Evolutionary conservation across 495 filamentous ascomycete genomes (phyloP), one percentile per base, ranked within the genome.

Genomic region (Glonium stellatum): DNA sequence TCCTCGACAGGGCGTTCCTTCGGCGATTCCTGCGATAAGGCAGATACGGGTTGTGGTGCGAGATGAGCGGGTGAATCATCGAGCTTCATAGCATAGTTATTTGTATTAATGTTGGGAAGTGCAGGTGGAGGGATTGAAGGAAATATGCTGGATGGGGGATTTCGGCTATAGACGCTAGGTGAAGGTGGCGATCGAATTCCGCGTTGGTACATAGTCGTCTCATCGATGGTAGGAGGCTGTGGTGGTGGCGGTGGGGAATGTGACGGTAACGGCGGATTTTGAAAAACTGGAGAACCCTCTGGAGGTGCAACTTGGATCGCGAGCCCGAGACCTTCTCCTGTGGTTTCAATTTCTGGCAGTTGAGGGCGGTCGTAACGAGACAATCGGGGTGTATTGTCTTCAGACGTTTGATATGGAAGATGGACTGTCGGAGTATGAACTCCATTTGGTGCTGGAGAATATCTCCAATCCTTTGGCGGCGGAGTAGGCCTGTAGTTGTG

Each of bases 301-400:
- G 22, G 22, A n/a, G 57, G 48, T 22, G 34, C 36, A 15, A 50
- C 39, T 11, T 64, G 46, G 15, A 78, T 72, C 3, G 73, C 73
- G 6, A 82, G 71, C 6, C 72, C 75, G n/a, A 77, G 68, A 9
- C 69, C 73, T 37, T 70, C 69, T n/a, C 69, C 72, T 19, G 63
- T 56, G 54, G 61, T 58, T 57, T 67, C 47, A 34, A 75, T 69
- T 54, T 72, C 71, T 12, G 75, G 72, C 49, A 73, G 50, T 18
- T 67, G 66, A 5, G 70, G 55, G 12, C 52, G 27, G 39, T 27
- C 55, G 21, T 51, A 13, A 35, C 42, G 22, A 8, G 21, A 6
- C 15, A 41, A 21, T 27, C 34, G 57, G 25, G 59, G 64, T 8
- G 21, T 49, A 27, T 25, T 19, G 18, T 34, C 56, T 37, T 35